These are phyloP conservation scores for Rhodamnia argentea DNA, from an alignment of 345 rosid species.

Conservation along the genomic window DNA sequence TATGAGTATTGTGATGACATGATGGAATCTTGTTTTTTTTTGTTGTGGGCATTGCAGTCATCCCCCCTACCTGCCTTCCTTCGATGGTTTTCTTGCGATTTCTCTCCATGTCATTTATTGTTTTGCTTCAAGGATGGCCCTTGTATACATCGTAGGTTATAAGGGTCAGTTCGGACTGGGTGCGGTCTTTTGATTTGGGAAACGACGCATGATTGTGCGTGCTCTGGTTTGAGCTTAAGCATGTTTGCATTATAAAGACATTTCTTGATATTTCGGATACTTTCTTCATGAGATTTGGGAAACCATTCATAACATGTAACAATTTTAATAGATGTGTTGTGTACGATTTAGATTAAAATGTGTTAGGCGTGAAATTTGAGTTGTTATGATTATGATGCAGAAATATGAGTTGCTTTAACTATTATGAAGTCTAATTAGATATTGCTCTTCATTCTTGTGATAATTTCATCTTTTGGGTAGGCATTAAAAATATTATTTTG, in stretches of 20 bases:
- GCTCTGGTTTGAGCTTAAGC: neutral
- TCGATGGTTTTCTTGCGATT: neutral
- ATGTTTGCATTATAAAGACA: no score
- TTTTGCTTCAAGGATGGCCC: neutral
- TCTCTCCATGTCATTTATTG: neutral
- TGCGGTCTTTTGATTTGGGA: neutral
- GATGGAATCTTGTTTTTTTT: neutral
- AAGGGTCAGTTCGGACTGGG: neutral
- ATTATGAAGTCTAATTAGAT: neutral
- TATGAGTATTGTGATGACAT: neutral
- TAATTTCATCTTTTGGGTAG: neutral
- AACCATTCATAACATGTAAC: neutral
- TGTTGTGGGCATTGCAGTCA: neutral
- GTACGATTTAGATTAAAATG: neutral
- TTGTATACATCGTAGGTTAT: neutral
- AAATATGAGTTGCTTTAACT: neutral
- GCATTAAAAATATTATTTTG: neutral
- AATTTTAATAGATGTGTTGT: neutral
- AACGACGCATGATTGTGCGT: neutral
- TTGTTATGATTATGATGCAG: neutral
- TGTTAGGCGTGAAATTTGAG: neutral
- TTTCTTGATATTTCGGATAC: neutral
- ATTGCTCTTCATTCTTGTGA: neutral
- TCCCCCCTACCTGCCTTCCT: neutral
- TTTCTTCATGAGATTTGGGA: neutral